Evolutionary conservation across 208 protist species (phyloP), one percentile per base, ranked within the genome.

Genomic region (Kentomonas sorsogonicus): DNA sequence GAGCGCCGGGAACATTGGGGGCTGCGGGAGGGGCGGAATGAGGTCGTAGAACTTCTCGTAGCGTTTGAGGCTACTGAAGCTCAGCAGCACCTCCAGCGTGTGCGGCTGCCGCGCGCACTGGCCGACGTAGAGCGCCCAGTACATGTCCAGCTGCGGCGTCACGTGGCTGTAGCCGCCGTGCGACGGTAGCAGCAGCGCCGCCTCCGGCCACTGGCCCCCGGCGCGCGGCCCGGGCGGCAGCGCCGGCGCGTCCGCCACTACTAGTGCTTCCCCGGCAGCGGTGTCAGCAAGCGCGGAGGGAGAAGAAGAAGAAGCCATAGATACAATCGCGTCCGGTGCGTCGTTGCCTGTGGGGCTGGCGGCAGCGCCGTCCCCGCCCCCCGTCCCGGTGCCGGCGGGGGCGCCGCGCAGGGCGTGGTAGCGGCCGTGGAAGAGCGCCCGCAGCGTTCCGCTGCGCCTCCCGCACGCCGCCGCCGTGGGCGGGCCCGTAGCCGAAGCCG

Each of bases 121-220:
- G 22, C 69, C 73, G 15, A 86, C 31, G 60, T 86, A 72, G 4
- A 47, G 58, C 0, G 72, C 78, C 86, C 78, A 93, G 65, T 78
- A 81, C 29, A 93, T 70, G 54, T 93, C 86, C 2, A 93, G 71
- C 55, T 89, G 81, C 27, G 79, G 66, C 16, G 77, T 84, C 38
- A 84, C 75, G 65, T 93, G 79, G 68, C 55, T 89, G 66, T 93
- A 89, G 22, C 86, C 86, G 27, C 86, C 81, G 46, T 89, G 86
- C 0, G 79, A 80, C 15, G 86, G 77, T 33, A 93, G 75, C 48
- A 89, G 30, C 53, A 89, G n/a, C n/a, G n/a, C 65, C 1, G 86
- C 76, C 1, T 69, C 65, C 39, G 78, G 71, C 29, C 63, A 38
- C 23, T 13, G 20, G 18, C 23, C 22, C 38, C 3, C 27, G 46